Conservation (phyloP, 805 yeast genomes). For the Candida sanyiensis region DNA sequence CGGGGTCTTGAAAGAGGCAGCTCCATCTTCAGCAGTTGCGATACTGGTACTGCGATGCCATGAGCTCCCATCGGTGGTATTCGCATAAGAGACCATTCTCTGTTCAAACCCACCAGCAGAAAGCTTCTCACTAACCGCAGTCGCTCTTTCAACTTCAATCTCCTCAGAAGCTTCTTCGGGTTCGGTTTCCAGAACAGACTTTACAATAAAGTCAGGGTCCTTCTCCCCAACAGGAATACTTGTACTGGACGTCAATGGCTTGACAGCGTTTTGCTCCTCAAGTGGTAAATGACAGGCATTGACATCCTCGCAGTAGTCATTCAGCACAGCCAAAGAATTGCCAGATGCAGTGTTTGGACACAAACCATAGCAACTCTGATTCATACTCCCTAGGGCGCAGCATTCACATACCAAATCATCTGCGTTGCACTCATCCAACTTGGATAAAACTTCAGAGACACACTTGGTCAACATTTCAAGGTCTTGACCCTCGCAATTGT, state of each 20-base stretch:
- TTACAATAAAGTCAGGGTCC: constrained; percentile 22
- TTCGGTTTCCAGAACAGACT: constrained; percentile 16
- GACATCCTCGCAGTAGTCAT: constrained; percentile 44
- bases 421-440: constrained; percentile 45
- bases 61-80: neutral
- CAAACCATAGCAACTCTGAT: constrained; percentile 39
- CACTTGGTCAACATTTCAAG: constrained; percentile 37
- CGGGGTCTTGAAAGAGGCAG: constrained; percentile 2
- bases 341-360: constrained; percentile 44
- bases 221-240: constrained; percentile 24
- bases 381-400: constrained; percentile 47
- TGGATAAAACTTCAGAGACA: constrained; percentile 41
- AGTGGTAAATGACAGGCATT: constrained; percentile 48
- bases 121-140: neutral
- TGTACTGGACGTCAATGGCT: constrained; percentile 23
- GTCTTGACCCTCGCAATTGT: constrained; percentile 41
- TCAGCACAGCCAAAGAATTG: constrained; percentile 39
- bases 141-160: neutral
- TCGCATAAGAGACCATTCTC: constrained; percentile 1
- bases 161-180: constrained; percentile 7
- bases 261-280: constrained; percentile 36
- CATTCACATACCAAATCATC: constrained; percentile 53
- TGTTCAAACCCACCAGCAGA: constrained; percentile 5
- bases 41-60: neutral
- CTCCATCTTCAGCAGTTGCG: constrained; percentile 6